A percentile compares a stretch with the other conserved stretches of the same genome.
Evolutionary conservation across 768 basidiomycete species (phyloP).

Genomic region (Hydnomerulius pinastri): DNA sequence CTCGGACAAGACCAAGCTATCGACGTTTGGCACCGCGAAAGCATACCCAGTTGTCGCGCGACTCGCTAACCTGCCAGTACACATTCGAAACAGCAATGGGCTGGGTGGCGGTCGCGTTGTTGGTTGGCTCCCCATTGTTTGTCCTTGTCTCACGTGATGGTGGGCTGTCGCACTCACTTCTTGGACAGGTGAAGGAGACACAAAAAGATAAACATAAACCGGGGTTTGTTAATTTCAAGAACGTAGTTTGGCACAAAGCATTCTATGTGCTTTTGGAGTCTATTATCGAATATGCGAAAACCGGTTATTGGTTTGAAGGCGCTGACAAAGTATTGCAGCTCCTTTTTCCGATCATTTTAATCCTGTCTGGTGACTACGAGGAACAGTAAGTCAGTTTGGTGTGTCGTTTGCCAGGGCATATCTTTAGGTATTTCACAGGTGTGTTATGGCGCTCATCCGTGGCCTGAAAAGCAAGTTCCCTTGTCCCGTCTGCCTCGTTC

Average conservation of each 20-base stretch:
- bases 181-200: conserved; percentile 8
- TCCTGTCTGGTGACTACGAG: conserved; percentile 13
- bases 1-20: conserved; percentile 43
- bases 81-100: conserved; percentile 35
- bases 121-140: conserved; percentile 42
- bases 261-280: conserved; percentile 7
- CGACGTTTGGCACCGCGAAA: conserved; percentile 39
- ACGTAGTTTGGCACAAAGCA: conserved; percentile 8
- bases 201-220: neutral
- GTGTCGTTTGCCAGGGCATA: neutral
- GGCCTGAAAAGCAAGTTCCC: conserved; percentile 11
- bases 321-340: neutral
- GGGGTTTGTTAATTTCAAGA: conserved; percentile 11
- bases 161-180: neutral
- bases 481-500: conserved; percentile 19
- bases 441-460: conserved; percentile 17
- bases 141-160: neutral
- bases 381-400: conserved; percentile 17
- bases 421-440: conserved; percentile 8
- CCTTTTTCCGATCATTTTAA: conserved; percentile 6
- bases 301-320: conserved; percentile 1
- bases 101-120: conserved; percentile 38
- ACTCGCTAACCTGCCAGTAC: conserved; percentile 33
- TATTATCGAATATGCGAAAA: neutral
- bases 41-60: conserved; percentile 40